Evolutionary conservation across 306 rosid genomes (phyloP), one percentile per base, ranked within the genome.

Genomic region (Castanea mollissima): DNA sequence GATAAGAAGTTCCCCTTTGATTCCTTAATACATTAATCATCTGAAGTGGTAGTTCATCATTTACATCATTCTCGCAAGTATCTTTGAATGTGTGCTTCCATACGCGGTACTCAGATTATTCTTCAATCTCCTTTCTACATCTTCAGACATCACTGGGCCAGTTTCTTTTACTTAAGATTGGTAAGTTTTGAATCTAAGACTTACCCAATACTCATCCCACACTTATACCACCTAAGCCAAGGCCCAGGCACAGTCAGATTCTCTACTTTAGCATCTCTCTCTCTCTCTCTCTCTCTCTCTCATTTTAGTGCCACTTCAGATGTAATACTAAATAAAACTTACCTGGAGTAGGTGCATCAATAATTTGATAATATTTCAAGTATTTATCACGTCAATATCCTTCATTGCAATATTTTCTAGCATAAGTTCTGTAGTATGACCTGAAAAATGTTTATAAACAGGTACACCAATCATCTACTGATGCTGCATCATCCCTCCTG

Each of bases 401-500:
- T 18, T 65, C 7, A 34, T 34, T 25, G 7, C 19, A 18, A 41
- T 32, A 18, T 34, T 16, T 32, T 51, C 71, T 34, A 65, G 71
- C 71, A 32, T 76, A 20, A 52, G 38, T 14, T 49, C 69, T 46
- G 15, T 55, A 1, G 56, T 41, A 70, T 38, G 56, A 69, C 55
- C 60, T 16, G 12, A 56, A 9, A 23, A 78, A 18, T 18, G 51
- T 55, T 77, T 52, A 41, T 44, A 79, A 87, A 88, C 85, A 94
- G 98, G 98, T 94, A 21, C 98, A 94, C 84, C 98, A 94, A 87
- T 92, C 97, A 69, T 94, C 98, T 16, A 89, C 98, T 14, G 97
- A 94, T 73, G 98, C 98, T 65, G 98, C 98, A 68, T 92, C 98
- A 76, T 94, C 98, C 51, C 94, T 94, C 27, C 78, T 94, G 35